Conservation (phyloP, 208 protist species). For the Phytomonas sp. region DNA sequence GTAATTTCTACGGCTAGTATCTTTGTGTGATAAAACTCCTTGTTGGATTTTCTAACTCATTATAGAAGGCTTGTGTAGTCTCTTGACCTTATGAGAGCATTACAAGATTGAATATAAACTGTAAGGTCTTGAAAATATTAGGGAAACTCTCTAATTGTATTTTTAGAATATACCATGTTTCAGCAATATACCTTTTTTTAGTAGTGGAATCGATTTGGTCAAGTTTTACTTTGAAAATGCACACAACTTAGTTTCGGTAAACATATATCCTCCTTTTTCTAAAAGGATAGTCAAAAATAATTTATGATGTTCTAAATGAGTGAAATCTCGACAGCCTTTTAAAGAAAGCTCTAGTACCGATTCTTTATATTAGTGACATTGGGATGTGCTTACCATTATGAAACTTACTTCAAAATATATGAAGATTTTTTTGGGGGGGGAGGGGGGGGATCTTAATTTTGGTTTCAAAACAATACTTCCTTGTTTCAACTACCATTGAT, state of each 20-base stretch:
- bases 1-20: constrained; percentile 14
- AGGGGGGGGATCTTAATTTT: too few relatives aligned
- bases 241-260: constrained; percentile 34
- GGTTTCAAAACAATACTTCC: not conserved
- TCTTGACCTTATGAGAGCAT: constrained; percentile 28
- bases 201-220: constrained; percentile 59
- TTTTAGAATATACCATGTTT: constrained; percentile 63
- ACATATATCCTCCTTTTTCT: constrained; percentile 38
- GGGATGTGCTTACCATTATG: too few relatives aligned
- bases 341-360: not conserved
- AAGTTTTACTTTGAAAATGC: constrained; percentile 50
- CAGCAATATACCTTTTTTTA: constrained; percentile 53
- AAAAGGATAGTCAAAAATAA: constrained; percentile 23
- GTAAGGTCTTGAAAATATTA: constrained; percentile 48
- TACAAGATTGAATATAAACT: constrained; percentile 32
- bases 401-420: too few relatives aligned
- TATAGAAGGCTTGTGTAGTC: constrained; percentile 33
- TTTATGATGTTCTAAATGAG: constrained; percentile 45
- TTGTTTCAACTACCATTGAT: not conserved
- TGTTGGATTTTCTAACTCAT: constrained; percentile 43
- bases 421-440: too few relatives aligned
- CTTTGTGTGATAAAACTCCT: constrained; percentile 30
- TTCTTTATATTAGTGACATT: not conserved
- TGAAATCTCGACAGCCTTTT: constrained; percentile 24
- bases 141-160: constrained; percentile 34